Evolutionary conservation across 441 rosid species (phyloP), one percentile per base, ranked within the genome.

Genomic region (Melastoma candidum): DNA sequence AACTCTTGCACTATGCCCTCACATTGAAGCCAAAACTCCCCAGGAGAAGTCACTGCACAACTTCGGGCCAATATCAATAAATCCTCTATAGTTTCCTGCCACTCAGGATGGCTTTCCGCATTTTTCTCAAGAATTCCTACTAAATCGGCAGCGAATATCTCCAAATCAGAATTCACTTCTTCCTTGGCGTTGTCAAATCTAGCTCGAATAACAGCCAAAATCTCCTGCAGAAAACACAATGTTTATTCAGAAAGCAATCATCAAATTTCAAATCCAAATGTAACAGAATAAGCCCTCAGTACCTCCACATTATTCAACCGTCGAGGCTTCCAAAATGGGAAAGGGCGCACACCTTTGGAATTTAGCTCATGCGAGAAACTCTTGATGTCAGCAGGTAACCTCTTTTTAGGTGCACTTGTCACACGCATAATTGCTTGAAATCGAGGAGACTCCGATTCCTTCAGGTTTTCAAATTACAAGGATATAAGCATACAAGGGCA

Each of bases 1-100:
- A 88, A 71, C 58, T 93, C 98, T 74, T 93, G 98, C 61, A 93
- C 98, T 70, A 86, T 89, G 62, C 97, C 86, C 77, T 93, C 98
- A 71, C 98, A 93, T 64, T 84, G 97, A 68, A 88, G 95, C 98
- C 98, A 93, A 74, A 93, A 93, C 62, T 93, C 97, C 65, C 83
- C 84, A 55, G 98, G 83, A 29, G 81, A 73, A 54, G 87, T 77
- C 97, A 93, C 79, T 61, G 92, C 95, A 76, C 98, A 93, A 63
- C 95, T 78, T 52, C 98, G 84, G 75, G 98, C 98, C 74, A 88
- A 71, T 75, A 93, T 70, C 73, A 93, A 63, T 72, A 93, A 72
- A 67, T 93, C 98, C 75, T 93, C 98, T 52, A 93, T 84, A 14
- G 97, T 83, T 79, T 93, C 97, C 75, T 93, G 95, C 95, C 92